Conservation (phyloP, 495 filamentous ascomycete species). For the Aspergillus bridgeri region DNA sequence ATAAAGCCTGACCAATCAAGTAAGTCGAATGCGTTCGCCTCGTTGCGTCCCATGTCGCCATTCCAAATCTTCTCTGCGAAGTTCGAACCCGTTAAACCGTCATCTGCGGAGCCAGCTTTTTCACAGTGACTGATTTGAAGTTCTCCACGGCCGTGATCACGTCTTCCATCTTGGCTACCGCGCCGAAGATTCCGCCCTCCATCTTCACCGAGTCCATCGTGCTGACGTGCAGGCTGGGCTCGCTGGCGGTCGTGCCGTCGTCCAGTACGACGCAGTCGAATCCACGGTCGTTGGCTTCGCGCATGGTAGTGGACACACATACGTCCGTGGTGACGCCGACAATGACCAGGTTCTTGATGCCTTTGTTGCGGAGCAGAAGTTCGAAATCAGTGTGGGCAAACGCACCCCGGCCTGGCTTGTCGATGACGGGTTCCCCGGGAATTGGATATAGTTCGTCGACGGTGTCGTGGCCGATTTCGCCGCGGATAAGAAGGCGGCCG, state of each 20-base stretch:
- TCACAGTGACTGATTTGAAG: slow-evolving; percentile 42
- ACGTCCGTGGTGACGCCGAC: slow-evolving; percentile 68
- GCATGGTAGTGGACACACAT: slow-evolving; percentile 65
- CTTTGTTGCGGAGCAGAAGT: slow-evolving; percentile 55
- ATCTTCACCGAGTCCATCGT: slow-evolving; percentile 52
- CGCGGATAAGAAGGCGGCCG: slow-evolving; percentile 61
- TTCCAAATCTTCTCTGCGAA: too few species aligned
- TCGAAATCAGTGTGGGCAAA: slow-evolving; percentile 66
- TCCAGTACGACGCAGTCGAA: slow-evolving; percentile 63
- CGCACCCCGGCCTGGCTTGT: slow-evolving; percentile 66
- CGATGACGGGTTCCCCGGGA: slow-evolving; percentile 57
- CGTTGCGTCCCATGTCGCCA: too few species aligned
- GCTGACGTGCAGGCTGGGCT: slow-evolving; percentile 45
- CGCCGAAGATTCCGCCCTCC: slow-evolving; percentile 60
- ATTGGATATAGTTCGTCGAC: slow-evolving; percentile 57
- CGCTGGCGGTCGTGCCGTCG: slow-evolving; percentile 51
- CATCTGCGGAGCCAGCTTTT: slow-evolving; percentile 46
- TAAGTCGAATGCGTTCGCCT: not conserved
- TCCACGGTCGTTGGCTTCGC: slow-evolving; percentile 71
- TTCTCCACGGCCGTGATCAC: slow-evolving; percentile 46
- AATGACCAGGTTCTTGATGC: slow-evolving; percentile 64
- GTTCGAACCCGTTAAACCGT: slow-evolving; percentile 15
- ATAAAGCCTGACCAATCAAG: not conserved
- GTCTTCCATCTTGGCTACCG: slow-evolving; percentile 46
- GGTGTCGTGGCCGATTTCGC: slow-evolving; percentile 61